Conservation (phyloP, 345 rosid species). For the Nasturtium officinale region DNA sequence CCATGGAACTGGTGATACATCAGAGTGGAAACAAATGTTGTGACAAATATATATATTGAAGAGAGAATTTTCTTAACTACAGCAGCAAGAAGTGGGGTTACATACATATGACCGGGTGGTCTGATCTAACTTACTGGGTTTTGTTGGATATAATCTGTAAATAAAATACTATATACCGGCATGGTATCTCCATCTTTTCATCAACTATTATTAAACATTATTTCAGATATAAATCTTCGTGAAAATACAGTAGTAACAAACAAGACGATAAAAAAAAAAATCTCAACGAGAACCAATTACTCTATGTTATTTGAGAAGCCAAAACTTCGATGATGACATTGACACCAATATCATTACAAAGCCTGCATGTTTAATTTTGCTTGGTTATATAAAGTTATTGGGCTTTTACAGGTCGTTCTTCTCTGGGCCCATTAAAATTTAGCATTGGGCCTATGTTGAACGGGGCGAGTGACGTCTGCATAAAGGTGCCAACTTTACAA, state of each 20-base stretch:
- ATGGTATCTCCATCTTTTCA: constrained; percentile 1
- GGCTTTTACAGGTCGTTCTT: no score
- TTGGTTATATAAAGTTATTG: no score
- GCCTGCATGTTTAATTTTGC: no score
- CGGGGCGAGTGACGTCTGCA: neutral
- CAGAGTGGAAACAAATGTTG: neutral
- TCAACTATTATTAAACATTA: neutral
- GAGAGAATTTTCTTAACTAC: constrained; percentile 16
- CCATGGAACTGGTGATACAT: constrained; percentile 57
- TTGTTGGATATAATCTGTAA: constrained; percentile 36
- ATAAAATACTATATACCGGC: constrained; percentile 10
- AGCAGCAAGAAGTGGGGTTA: neutral
- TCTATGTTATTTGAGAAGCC: no score
- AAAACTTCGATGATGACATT: no score
- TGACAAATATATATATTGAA: constrained; percentile 14
- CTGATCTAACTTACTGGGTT: constrained; percentile 31
- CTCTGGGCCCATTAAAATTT: neutral
- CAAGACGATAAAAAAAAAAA: no score
- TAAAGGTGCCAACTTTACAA: neutral
- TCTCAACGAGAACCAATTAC: no score
- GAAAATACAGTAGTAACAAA: no score
- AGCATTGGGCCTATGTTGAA: neutral
- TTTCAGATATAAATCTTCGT: neutral
- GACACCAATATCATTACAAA: no score
- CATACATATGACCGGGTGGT: constrained; percentile 19